A percentile compares a stretch with the other conserved stretches of the same genome.
Evolutionary conservation across 148 eudicot genomes (phyloP).

Genomic region (Agrostemma githago): DNA sequence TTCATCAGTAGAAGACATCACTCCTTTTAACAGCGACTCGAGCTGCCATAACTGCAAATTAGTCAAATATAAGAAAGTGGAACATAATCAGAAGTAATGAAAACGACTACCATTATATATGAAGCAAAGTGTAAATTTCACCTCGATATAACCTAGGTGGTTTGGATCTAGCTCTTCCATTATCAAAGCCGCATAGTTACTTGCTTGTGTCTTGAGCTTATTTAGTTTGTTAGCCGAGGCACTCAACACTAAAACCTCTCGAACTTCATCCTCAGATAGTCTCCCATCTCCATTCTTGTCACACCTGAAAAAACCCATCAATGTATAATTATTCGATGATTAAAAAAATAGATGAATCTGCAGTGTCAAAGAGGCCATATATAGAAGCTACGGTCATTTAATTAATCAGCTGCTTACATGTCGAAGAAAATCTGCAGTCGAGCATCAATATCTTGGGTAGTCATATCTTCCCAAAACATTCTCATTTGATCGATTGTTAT

Average conservation of each 20-base stretch:
- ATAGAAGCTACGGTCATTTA: neutral
- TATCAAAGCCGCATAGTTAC: conserved; percentile 76
- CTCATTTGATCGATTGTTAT: conserved; percentile 53
- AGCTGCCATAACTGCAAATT: conserved; percentile 87
- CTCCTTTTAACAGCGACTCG: conserved; percentile 70
- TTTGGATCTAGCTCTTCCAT: conserved; percentile 98
- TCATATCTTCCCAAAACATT: conserved; percentile 89
- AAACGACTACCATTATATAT: neutral
- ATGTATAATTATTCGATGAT: neutral
- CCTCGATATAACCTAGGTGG: conserved; percentile 81
- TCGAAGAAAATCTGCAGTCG: conserved; percentile 92
- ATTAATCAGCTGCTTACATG: conserved; percentile 42
- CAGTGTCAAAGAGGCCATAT: neutral
- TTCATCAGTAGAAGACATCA: conserved; percentile 53
- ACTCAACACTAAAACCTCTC: conserved; percentile 85
- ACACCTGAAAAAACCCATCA: conserved; percentile 55
- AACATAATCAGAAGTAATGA: neutral
- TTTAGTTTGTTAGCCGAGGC: conserved; percentile 86
- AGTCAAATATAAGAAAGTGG: neutral
- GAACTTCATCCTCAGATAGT: conserved; percentile 86
- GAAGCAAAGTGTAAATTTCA: conserved; percentile 10
- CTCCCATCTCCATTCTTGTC: conserved; percentile 96
- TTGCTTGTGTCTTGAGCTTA: conserved; percentile 75
- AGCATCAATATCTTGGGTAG: conserved; percentile 66
- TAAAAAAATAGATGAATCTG: neutral